Evolutionary conservation across 257 asterid genomes (phyloP).

Genomic region (Nicotiana undulata): DNA sequence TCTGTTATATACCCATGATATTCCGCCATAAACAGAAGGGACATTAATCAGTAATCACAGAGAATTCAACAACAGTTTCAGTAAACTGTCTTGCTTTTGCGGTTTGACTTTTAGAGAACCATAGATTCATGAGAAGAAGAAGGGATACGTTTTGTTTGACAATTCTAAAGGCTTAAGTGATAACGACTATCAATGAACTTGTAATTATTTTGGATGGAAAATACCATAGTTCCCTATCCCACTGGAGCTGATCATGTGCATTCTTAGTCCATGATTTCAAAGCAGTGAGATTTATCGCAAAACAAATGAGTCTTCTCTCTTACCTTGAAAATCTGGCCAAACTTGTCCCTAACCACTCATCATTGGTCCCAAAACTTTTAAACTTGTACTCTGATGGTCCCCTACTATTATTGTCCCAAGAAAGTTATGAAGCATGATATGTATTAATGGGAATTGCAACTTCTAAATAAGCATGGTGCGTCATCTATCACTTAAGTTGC

Average conservation of each 20-base stretch:
- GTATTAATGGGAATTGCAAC: background rate
- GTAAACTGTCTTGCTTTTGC: background rate
- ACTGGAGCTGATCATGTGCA: background rate
- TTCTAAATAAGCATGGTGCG: background rate
- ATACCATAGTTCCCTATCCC: too few species aligned
- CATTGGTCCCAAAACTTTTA: background rate
- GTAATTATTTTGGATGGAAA: too few species aligned
- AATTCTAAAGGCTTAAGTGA: background rate
- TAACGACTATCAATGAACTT: background rate
- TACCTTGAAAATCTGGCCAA: background rate
- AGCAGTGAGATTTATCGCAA: background rate
- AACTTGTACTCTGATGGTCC: background rate
- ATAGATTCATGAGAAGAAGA: background rate
- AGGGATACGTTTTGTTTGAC: background rate
- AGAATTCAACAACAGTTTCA: background rate
- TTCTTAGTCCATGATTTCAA: background rate
- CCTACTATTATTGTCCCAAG: background rate
- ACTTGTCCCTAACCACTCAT: background rate
- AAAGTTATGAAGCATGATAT: background rate
- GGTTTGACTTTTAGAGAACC: background rate
- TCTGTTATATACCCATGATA: background rate
- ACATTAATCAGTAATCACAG: background rate
- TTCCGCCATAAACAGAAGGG: background rate
- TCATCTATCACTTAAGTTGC: background rate
- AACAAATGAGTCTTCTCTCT: background rate